Conservation (phyloP, 208 protist species). For the Leishmania tropica region DNA sequence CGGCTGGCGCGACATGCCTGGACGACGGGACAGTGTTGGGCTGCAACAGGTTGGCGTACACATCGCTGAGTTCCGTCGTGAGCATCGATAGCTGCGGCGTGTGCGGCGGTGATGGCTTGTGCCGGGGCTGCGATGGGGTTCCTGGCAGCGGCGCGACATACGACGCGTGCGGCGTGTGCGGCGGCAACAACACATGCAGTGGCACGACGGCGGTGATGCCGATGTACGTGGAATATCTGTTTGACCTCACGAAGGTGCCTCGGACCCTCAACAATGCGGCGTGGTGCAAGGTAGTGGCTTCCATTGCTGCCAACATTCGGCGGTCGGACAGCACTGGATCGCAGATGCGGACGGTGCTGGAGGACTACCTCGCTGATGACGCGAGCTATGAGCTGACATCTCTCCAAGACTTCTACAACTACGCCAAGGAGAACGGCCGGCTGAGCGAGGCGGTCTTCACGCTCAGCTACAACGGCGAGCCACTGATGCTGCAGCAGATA, state of each 20-base stretch:
- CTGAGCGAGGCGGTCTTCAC: conserved; percentile 35
- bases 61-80: conserved; percentile 1
- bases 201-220: conserved; percentile 7
- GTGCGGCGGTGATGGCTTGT: conserved; percentile 55
- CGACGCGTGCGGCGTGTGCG: conserved; percentile 65
- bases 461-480: not conserved
- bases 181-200: conserved; percentile 42
- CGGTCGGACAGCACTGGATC: conserved; percentile 3
- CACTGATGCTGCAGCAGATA: conserved; percentile 18
- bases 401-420: conserved; percentile 30
- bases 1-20: conserved; percentile 36
- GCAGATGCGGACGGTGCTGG: conserved; percentile 23
- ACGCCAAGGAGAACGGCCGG: conserved; percentile 19
- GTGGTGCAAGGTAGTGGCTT: conserved; percentile 14
- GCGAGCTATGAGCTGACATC: not conserved
- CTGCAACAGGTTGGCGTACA: conserved; percentile 44
- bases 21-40: conserved; percentile 16
- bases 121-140: conserved; percentile 59
- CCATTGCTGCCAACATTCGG: conserved; percentile 6
- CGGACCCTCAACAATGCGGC: not conserved
- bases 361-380: conserved; percentile 30
- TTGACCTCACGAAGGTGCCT: conserved; percentile 29
- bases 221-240: conserved; percentile 39
- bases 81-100: conserved; percentile 43
- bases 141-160: conserved; percentile 31